Base-by-base conservation (phyloP, 495 filamentous ascomycete genomes). In the Aspergillus sparsus region DNA sequence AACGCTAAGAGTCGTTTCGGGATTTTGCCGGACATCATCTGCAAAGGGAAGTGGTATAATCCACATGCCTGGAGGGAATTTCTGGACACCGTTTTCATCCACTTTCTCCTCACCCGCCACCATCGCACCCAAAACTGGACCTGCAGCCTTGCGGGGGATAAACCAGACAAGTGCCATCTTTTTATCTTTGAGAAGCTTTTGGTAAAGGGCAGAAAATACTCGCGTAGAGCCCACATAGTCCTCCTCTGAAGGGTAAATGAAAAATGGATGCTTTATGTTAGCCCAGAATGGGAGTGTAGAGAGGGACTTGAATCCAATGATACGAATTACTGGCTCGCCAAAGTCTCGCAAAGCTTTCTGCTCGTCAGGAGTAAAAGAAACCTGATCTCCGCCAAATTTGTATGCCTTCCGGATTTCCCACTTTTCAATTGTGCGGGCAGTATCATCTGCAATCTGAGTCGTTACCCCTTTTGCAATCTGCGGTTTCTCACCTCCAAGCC, bases 231-330 rank as follows among this genome's bases (percentile, higher is more conserved):
- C 95, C 31, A 98, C 80, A 60, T 85, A 95, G 55, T 91, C 87
- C 57, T 91, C 87, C 68, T 99, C 95, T 13, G 90, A 92, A 1
- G 95, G 94, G 71, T 96, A 99, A 63, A 98, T 90, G 77, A 97
- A 98, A 12, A 85, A 88, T 7, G 92, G 88, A 52, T 91, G 91
- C 68, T 88, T 90, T 37, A 89, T 76, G 44, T 90, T 92, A 5
- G 93, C 91, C 91, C 94, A 96, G 53, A 90, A 81, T 6, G 88
- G 89, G 3, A 97, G 78, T 64, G 85, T 78, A 7, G 84, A 83
- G 15, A 88, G 73, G 5, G 89, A 85, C 68, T 97, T 99, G 81
- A 99, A 99, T 5, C 95, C 95, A 56, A 98, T 89, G 55, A 99
- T 89, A 7, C 93, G 87, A 59, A 99, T 87, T 34, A 87, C 80